Evolutionary conservation across 768 basidiomycete genomes (phyloP).

Genomic region (Basidioascus undulatus): DNA sequence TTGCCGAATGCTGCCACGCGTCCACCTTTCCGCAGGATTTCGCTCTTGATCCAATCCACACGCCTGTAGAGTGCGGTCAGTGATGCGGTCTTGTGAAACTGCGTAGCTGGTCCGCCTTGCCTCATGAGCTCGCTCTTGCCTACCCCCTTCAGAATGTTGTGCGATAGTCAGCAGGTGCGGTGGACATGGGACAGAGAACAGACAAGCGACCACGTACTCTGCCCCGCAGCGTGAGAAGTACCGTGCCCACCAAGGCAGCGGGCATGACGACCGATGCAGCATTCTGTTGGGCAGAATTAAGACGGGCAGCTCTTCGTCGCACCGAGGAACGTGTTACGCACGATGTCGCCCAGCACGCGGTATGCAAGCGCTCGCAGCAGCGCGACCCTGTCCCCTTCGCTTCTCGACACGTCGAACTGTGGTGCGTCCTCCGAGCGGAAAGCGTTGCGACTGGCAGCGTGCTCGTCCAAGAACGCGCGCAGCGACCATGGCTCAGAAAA

Average conservation of each 20-base stretch:
- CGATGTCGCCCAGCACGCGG: slow-evolving; percentile 10
- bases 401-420: no score
- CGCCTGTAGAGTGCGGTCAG: slow-evolving; percentile 9
- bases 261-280: slow-evolving; percentile 12
- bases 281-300: no score
- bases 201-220: slow-evolving; percentile 2
- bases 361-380: slow-evolving; percentile 10
- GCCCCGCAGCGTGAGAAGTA: slow-evolving; percentile 10
- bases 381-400: slow-evolving; percentile 6
- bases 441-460: slow-evolving; percentile 6
- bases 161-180: not conserved
- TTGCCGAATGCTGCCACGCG: slow-evolving; percentile 10
- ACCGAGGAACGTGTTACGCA: no score
- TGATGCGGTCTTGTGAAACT: slow-evolving; percentile 5
- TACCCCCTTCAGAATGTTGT: slow-evolving; percentile 5
- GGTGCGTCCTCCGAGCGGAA: no score
- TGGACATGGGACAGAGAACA: not conserved
- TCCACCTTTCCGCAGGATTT: slow-evolving; percentile 10
- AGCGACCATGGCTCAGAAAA: slow-evolving; percentile 13
- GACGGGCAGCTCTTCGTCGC: no score
- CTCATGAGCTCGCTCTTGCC: slow-evolving; percentile 11
- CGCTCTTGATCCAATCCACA: slow-evolving; percentile 9
- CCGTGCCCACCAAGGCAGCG: slow-evolving; percentile 9
- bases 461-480: slow-evolving; percentile 6
- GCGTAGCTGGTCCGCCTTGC: not conserved